These are phyloP conservation scores for Pholiota adiposa DNA, from an alignment of 1,284 basidiomycete genomes.

Conservation along the genomic window DNA sequence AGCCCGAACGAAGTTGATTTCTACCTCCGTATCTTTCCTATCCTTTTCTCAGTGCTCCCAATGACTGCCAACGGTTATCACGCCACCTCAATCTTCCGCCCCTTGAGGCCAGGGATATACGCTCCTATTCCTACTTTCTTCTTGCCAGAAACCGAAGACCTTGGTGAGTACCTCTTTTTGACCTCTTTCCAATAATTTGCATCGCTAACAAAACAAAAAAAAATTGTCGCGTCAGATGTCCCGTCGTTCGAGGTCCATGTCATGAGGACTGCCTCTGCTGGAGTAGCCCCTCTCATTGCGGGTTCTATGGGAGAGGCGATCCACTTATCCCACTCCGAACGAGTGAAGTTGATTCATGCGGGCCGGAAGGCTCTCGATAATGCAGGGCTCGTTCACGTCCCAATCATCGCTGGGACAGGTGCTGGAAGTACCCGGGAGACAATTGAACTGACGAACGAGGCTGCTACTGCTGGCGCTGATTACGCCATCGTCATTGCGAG, in stretches of 20 bases:
- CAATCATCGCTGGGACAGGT: conserved; percentile 85
- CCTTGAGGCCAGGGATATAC: conserved; percentile 79
- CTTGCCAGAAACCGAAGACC: conserved; percentile 73
- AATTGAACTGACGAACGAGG: conserved; percentile 71
- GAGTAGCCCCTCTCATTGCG: conserved; percentile 77
- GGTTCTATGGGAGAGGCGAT: conserved; percentile 88
- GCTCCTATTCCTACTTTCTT: conserved; percentile 91
- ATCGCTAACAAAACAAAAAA: conserved; percentile 11
- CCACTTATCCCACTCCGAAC: conserved; percentile 79
- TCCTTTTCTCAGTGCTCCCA: conserved; percentile 10
- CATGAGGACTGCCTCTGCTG: conserved; percentile 68
- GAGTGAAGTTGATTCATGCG: conserved; percentile 67
- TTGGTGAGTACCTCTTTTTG: conserved; percentile 57
- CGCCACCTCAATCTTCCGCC: conserved; percentile 44
- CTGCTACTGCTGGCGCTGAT: conserved; percentile 84
- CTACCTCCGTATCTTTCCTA: conserved; percentile 15
- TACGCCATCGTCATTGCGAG: conserved; percentile 84
- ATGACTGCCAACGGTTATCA: conserved; percentile 48
- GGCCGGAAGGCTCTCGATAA: conserved; percentile 76
- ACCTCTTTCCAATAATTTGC: conserved; percentile 10
- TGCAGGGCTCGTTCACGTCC: conserved; percentile 61
- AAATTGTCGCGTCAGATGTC: conserved; percentile 56
- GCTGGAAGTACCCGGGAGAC: conserved; percentile 83
- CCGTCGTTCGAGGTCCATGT: conserved; percentile 77
- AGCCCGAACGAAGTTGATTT: conserved; percentile 12